phyloP scores from a whole-genome alignment of 148 eudicot species.

The Camellia granthamiana region DNA sequence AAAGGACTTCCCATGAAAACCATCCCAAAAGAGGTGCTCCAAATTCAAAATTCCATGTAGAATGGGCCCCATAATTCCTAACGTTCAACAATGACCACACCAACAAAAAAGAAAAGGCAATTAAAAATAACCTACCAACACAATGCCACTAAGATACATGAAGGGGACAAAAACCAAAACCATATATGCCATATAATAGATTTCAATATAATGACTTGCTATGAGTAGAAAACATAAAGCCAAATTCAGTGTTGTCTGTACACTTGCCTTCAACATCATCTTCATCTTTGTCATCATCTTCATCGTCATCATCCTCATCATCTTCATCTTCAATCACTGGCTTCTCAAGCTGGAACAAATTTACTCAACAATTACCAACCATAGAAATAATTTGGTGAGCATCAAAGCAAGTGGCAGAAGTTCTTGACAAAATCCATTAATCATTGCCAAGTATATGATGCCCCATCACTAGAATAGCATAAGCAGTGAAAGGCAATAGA shows the following conservation, averaged over 20 bases:
- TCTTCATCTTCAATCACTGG: conserved; percentile 11
- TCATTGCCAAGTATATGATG: background rate
- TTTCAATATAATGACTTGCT: background rate
- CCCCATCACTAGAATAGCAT: background rate
- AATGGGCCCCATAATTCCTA: too few species aligned
- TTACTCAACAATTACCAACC: background rate
- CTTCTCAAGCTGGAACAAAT: background rate
- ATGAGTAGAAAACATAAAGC: background rate
- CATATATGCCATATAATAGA: background rate
- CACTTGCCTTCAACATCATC: conserved; percentile 11
- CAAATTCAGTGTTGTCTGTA: background rate
- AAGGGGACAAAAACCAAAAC: background rate
- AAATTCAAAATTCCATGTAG: too few species aligned
- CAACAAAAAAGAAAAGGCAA: too few species aligned
- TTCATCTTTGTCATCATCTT: conserved; percentile 10
- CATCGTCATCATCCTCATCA: conserved; percentile 4
- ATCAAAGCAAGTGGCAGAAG: background rate
- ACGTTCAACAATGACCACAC: too few species aligned
- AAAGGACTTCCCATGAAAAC: too few species aligned
- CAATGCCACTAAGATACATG: background rate
- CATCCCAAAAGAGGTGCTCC: too few species aligned
- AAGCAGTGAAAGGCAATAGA: background rate
- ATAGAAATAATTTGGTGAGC: background rate
- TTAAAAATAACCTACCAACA: background rate
- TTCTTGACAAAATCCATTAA: background rate